Evolutionary conservation across 371 early-diverging fungal species (phyloP).

Genomic region (Mucor sp.): DNA sequence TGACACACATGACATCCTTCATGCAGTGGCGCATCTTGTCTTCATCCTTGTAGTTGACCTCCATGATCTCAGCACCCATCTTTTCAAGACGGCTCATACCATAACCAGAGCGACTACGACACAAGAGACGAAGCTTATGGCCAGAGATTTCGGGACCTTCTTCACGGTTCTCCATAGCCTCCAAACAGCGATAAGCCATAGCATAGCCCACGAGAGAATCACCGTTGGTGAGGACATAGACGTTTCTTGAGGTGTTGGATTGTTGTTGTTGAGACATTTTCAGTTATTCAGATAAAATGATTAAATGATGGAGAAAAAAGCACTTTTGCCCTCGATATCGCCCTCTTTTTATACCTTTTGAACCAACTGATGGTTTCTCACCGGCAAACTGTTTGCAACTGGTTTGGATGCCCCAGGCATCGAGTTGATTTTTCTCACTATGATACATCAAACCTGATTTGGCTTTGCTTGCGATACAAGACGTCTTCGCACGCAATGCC

Average conservation of each 20-base stretch:
- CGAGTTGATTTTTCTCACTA: not conserved
- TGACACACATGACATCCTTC: constrained; percentile 17
- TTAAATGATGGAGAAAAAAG: not conserved
- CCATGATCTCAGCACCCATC: constrained; percentile 34
- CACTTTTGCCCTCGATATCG: not conserved
- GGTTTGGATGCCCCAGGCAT: not conserved
- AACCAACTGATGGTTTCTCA: not conserved
- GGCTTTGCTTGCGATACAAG: too few relatives aligned
- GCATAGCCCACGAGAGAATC: constrained; percentile 41
- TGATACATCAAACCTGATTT: not conserved
- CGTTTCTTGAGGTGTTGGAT: constrained; percentile 5
- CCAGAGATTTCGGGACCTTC: not conserved
- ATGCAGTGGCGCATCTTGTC: constrained; percentile 25
- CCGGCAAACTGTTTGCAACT: not conserved
- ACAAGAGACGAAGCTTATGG: constrained; percentile 31
- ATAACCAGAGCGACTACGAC: constrained; percentile 20
- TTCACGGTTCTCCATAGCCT: constrained; percentile 11
- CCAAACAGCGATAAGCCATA: constrained; percentile 32
- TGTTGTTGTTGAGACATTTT: constrained; percentile 10
- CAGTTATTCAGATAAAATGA: not conserved
- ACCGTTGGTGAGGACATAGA: constrained; percentile 37
- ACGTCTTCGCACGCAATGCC: too few relatives aligned
- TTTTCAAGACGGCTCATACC: constrained; percentile 20
- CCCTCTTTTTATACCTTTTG: not conserved
- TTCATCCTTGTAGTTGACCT: constrained; percentile 37